Conservation (phyloP, 2,329 filamentous ascomycete genomes). For the Cladosporium phlei region DNA sequence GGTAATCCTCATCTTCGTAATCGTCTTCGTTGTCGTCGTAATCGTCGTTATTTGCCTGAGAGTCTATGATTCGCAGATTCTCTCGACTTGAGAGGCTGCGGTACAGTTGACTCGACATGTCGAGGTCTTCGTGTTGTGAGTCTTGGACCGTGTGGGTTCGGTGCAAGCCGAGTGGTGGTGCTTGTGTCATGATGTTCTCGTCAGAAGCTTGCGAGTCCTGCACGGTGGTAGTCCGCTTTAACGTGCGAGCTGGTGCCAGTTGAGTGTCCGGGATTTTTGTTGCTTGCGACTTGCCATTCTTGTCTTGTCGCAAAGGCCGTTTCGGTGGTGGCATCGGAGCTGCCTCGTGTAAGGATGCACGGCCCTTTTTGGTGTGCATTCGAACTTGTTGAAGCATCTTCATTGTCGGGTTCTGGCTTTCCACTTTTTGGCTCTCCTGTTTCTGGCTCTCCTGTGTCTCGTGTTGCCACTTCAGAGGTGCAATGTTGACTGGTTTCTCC, state of each 20-base stretch:
- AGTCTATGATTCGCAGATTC: conserved; percentile 3
- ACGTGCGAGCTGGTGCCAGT: conserved; percentile 8
- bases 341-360: background rate
- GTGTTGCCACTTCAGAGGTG: conserved; percentile 2
- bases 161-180: background rate
- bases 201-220: conserved; percentile 16
- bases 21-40: conserved; percentile 11
- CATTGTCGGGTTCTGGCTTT: conserved; percentile 6
- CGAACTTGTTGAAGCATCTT: conserved; percentile 12
- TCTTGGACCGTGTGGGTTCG: conserved; percentile 19
- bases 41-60: conserved; percentile 8
- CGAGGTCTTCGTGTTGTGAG: conserved; percentile 19
- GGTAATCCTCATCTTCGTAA: conserved; percentile 9
- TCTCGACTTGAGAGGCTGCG: conserved; percentile 5
- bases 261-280: conserved; percentile 7
- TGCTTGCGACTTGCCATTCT: background rate
- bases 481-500: conserved; percentile 17
- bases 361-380: background rate
- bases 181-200: conserved; percentile 2
- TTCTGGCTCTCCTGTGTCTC: conserved; percentile 7
- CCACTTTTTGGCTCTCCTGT: conserved; percentile 5
- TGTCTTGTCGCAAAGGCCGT: too few relatives aligned
- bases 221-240: conserved; percentile 11
- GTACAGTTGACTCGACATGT: conserved; percentile 13
- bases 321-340: conserved; percentile 3